Conservation (phyloP, 768 basidiomycete genomes). For the Phylloporus arenicola region DNA sequence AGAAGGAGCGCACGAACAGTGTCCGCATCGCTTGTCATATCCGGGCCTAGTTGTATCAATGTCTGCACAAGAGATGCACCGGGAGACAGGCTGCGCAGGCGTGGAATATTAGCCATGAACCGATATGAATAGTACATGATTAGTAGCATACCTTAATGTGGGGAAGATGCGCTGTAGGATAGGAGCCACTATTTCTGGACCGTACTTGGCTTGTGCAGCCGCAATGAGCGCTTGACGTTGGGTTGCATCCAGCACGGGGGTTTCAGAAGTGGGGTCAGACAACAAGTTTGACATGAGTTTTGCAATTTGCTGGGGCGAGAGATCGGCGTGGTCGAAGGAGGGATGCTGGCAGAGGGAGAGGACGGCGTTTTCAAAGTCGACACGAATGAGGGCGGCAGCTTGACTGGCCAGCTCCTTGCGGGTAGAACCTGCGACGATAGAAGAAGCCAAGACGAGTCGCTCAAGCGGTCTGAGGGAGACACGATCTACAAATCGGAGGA, state of each 20-base stretch:
- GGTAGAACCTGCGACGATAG: conserved; percentile 61
- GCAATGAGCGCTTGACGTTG: conserved; percentile 74
- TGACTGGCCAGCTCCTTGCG: conserved; percentile 52
- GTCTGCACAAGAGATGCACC: conserved; percentile 70
- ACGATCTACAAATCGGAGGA: conserved; percentile 77
- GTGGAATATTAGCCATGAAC: conserved; percentile 10
- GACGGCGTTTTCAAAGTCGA: conserved; percentile 76
- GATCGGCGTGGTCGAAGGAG: conserved; percentile 76
- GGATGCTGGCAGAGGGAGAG: conserved; percentile 73
- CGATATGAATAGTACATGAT: conserved; percentile 8
- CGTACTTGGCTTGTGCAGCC: conserved; percentile 75
- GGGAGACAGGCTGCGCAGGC: conserved; percentile 49
- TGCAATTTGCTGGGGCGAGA: conserved; percentile 66
- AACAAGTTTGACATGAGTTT: conserved; percentile 80
- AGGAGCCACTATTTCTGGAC: conserved; percentile 67
- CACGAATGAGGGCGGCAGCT: conserved; percentile 63
- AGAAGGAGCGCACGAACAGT: conserved; percentile 61
- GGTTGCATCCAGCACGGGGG: conserved; percentile 62
- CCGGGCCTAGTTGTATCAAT: conserved; percentile 72
- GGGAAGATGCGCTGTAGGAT: conserved; percentile 72
- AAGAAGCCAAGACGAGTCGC: conserved; percentile 68
- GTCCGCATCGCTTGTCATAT: conserved; percentile 71
- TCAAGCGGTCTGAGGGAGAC: conserved; percentile 77
- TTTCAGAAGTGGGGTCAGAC: conserved; percentile 61
- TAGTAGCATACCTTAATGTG: conserved; percentile 59